Base-by-base conservation (phyloP, 2,329 filamentous ascomycete species). In the Colletotrichum phormii region DNA sequence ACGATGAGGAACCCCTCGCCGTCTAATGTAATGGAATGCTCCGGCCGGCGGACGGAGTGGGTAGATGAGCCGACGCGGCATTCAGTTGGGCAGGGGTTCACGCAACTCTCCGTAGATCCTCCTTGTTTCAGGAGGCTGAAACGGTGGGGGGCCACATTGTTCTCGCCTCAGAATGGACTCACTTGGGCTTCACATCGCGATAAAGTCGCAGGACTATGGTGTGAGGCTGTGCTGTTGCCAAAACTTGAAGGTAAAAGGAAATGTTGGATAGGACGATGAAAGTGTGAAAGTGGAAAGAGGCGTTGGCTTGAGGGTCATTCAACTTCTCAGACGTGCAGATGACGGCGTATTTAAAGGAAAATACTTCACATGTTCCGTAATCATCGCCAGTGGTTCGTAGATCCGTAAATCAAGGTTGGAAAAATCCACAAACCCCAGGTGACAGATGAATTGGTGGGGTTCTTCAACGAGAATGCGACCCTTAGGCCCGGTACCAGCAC, bases 81-180 rank as follows among this genome's bases (percentile, higher is more conserved):
- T 2, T 26, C 7, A n/a, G n/a, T 64, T 12, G 29, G 29, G 35
- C 9, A 37, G 37, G 59, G 46, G 42, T 57, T 59, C 59, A 68
- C 63, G 65, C 59, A 12, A 55, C 70, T n/a, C 46, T 55, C 33
- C 60, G 69, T 37, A 42, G 51, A 59, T 68, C 58, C 66, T 72
- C 66, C 66, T 57, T 64, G 70, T 72, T 72, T 72, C 70, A 72
- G 70, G 70, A 65, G 70, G 55, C 66, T 72, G 70, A 70, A 72
- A 72, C 70, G 60, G 29, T 29, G 59, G 13, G 53, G 53, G 31
- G 46, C 59, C 66, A 61, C 70, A 35, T 33, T 49, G 70, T 58
- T 67, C 29, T 51, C 68, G 68, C 68, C 63, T 37, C 68, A 67
- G 37, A 35, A 54, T 64, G 62, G 62, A 22, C 42, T 51, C 54